Percentiles rank a stretch among this genome's conserved stretches.
These are phyloP conservation scores for Fusarium annulatum DNA, from an alignment of 2,329 filamentous ascomycete species.

Conservation along the genomic window DNA sequence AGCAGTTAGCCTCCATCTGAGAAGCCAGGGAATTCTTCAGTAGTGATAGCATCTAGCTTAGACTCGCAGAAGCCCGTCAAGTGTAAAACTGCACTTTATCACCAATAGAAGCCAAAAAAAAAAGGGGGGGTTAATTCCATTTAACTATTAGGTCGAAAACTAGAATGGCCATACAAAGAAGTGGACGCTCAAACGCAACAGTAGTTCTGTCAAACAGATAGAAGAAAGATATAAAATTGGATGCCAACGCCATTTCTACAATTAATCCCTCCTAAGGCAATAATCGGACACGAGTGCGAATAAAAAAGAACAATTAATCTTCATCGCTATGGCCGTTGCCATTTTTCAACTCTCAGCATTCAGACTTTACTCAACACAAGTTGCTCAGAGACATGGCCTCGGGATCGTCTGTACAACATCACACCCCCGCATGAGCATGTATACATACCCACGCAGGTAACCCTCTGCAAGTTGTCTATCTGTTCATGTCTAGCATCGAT, in stretches of 20 bases:
- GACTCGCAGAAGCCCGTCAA: background rate
- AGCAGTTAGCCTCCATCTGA: background rate
- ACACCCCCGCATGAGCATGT: background rate
- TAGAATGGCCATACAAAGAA: background rate
- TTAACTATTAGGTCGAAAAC: background rate
- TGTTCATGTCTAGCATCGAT: background rate
- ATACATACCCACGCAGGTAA: background rate
- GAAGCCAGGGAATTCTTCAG: background rate
- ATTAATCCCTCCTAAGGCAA: background rate
- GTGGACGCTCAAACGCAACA: background rate
- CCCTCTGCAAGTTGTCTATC: background rate
- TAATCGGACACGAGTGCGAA: background rate
- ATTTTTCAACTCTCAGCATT: background rate
- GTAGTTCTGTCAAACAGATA: background rate
- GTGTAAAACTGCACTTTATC: background rate
- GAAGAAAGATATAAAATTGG: background rate
- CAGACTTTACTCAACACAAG: background rate
- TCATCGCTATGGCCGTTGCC: background rate
- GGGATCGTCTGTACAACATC: background rate
- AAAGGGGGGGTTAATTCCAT: background rate
- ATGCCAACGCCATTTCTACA: background rate
- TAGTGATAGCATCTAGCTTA: background rate
- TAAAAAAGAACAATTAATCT: background rate
- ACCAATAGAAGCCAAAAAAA: background rate
- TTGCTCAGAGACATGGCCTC: background rate